Evolutionary conservation across 2,329 filamentous ascomycete genomes (phyloP).

Genomic region (Fusarium stilboides): DNA sequence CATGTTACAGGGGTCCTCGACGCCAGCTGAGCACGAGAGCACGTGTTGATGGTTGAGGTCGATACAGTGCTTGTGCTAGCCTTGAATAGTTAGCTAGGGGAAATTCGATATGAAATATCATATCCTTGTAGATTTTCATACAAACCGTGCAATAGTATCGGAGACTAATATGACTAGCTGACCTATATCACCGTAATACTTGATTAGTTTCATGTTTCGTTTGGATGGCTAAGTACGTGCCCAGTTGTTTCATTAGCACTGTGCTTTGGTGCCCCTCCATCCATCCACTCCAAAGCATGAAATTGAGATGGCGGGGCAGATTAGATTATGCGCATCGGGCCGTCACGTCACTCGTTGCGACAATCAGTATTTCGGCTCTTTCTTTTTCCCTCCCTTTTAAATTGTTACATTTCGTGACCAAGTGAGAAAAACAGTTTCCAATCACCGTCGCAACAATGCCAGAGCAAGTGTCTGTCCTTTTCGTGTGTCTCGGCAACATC

Average conservation of each 20-base stretch:
- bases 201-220: constrained; percentile 1
- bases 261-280: constrained; percentile 43
- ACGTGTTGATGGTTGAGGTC: constrained; percentile 31
- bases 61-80: constrained; percentile 26
- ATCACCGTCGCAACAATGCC: constrained; percentile 51
- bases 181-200: constrained; percentile 30
- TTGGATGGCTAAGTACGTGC: constrained; percentile 7
- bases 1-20: constrained; percentile 16
- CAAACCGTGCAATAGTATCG: neutral
- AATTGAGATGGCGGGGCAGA: constrained; percentile 48
- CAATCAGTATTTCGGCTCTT: constrained; percentile 41
- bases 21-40: constrained; percentile 42
- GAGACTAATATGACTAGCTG: constrained; percentile 15
- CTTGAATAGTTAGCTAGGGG: neutral
- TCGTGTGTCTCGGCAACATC: constrained; percentile 98
- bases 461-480: constrained; percentile 79
- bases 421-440: neutral
- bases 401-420: neutral
- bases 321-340: constrained; percentile 46
- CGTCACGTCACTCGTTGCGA: constrained; percentile 48
- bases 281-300: constrained; percentile 39
- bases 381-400: constrained; percentile 26
- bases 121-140: neutral
- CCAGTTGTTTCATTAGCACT: neutral
- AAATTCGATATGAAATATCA: neutral